Percentiles rank a stretch among this genome's conserved stretches.
Conservation (phyloP, 2,329 filamentous ascomycete genomes). For the Monosporascus sp. region DNA sequence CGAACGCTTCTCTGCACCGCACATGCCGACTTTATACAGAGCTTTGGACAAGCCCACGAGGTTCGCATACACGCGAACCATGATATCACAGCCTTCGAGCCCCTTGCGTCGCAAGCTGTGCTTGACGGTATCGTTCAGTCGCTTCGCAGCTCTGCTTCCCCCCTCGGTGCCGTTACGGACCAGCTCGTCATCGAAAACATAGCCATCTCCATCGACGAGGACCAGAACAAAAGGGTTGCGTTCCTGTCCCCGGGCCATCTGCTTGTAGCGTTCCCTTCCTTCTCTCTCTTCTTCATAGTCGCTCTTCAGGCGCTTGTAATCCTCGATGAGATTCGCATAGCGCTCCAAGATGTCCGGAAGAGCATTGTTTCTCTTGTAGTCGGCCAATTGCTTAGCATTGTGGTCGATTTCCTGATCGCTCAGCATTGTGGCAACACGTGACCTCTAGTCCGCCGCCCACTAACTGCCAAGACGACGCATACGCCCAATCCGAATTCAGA, state of each 20-base stretch:
- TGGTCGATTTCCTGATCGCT: slow-evolving; percentile 22
- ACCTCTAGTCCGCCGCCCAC: background rate
- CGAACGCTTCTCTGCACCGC: slow-evolving; percentile 49
- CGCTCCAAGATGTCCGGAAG: slow-evolving; percentile 26
- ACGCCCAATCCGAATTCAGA: background rate
- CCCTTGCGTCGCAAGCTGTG: slow-evolving; percentile 40
- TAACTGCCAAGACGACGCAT: background rate
- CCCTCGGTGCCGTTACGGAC: slow-evolving; percentile 44
- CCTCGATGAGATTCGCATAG: slow-evolving; percentile 39
- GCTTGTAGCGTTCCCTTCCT: slow-evolving; percentile 48
- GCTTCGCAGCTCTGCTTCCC: slow-evolving; percentile 48
- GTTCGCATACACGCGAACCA: slow-evolving; percentile 53
- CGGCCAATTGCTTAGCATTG: slow-evolving; percentile 23
- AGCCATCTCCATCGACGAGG: slow-evolving; percentile 58
- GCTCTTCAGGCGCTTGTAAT: slow-evolving; percentile 49
- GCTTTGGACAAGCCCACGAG: slow-evolving; percentile 46
- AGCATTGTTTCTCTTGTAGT: slow-evolving; percentile 21
- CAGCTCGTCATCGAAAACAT: slow-evolving; percentile 47
- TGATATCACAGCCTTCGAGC: slow-evolving; percentile 44
- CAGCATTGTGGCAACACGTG: slow-evolving; percentile 12
- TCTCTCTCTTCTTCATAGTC: slow-evolving; percentile 53
- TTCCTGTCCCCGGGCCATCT: slow-evolving; percentile 41
- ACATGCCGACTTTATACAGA: slow-evolving; percentile 41
- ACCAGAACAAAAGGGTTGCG: slow-evolving; percentile 56
- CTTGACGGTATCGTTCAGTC: slow-evolving; percentile 45